Base-by-base conservation (phyloP, 306 rosid genomes). In the Sicyos baderoa region DNA sequence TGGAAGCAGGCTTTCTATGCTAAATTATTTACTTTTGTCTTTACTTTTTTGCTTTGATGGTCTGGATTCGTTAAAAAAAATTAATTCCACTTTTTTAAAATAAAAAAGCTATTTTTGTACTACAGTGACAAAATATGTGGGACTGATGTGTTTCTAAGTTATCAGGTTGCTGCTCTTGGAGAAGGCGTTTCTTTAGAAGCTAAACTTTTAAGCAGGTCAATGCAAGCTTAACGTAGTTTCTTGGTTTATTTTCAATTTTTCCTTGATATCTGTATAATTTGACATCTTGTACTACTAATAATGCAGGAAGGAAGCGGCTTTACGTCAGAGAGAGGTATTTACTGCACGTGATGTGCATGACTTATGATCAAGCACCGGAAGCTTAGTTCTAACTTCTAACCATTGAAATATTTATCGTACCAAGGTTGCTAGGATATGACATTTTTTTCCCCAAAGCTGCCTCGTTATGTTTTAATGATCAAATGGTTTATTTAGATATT, bases 141-240 rank as follows among this genome's bases (percentile, higher is more conserved):
- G 12, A 64, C 54, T 64, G 54, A 64, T 64, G 29, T 64, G 40
- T 54, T 44, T 29, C 58, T 68, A 64, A 64, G 17, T 27, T 48
- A 52, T 78, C 77, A 91, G 97, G 96, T 92, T 84, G 88, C 96
- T 78, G 80, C 95, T 19, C 90, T 89, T 32, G 97, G 91, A 61
- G 96, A 92, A 83, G 97, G 95, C 72, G 89, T 86, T 74, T 92
- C 97, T 66, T 86, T 92, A 87, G 97, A 92, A 82, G 97, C 97
- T 75, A 92, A 92, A 84, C 96, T 92, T 75, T 78, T 92, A 85
- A 89, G 97, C 96, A 87, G 97, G 97, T 86, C 70, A 75, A 78
- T 81, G 77, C 23, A 62, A 80, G 61, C 63, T 76, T 29, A 64
- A 73, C 68, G 55, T 60, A 37, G 54, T 50, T 77, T 83, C 75